phyloP scores from a whole-genome alignment of 169 alveolate genomes.

The Pseudocohnilembus persalinus region DNA sequence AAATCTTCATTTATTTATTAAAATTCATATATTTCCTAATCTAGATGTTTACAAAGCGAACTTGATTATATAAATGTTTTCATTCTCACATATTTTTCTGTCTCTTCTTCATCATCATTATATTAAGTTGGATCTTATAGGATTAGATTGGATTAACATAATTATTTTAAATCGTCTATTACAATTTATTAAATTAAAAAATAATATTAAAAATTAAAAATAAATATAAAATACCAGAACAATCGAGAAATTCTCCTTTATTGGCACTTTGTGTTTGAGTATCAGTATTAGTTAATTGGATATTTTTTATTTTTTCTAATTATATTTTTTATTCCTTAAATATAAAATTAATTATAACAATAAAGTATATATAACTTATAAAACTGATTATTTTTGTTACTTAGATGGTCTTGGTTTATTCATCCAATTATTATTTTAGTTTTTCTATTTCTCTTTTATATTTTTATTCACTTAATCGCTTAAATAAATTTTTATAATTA shows the following conservation, averaged over 20 bases:
- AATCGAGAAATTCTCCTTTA: too few relatives aligned
- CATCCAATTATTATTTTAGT: neutral
- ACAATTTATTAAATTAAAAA: too few relatives aligned
- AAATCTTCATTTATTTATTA: constrained; percentile 26
- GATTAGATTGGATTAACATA: too few relatives aligned
- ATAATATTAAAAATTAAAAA: too few relatives aligned
- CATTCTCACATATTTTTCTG: neutral
- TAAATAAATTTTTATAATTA: too few relatives aligned
- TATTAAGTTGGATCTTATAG: too few relatives aligned
- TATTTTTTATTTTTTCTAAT: too few relatives aligned
- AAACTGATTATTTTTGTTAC: neutral
- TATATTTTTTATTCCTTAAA: neutral
- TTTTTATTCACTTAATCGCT: neutral
- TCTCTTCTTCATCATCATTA: neutral
- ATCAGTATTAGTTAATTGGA: neutral
- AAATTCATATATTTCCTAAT: constrained; percentile 27
- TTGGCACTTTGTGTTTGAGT: neutral
- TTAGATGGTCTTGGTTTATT: neutral
- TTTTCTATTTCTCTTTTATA: neutral
- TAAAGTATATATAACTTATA: too few relatives aligned
- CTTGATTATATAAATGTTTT: too few relatives aligned
- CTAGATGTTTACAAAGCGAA: neutral
- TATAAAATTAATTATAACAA: too few relatives aligned
- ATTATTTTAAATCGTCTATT: too few relatives aligned
- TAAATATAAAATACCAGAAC: too few relatives aligned